Percentiles rank a stretch among this genome's conserved stretches.
Conservation (phyloP, 768 basidiomycete species). For the Boletus rubropictus region DNA sequence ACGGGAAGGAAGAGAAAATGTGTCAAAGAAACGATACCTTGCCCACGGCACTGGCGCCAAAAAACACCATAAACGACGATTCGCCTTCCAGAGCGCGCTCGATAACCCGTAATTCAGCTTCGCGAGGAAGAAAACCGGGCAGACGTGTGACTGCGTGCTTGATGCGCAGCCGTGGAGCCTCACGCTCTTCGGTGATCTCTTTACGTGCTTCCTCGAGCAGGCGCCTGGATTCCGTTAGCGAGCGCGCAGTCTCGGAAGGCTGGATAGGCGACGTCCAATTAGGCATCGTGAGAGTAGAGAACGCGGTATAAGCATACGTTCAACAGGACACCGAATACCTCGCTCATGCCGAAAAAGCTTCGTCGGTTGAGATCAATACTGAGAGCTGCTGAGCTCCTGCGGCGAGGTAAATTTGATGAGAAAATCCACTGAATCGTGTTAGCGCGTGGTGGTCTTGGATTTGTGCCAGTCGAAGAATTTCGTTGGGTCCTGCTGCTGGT, state of each 20-base stretch:
- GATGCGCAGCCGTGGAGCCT: slow-evolving; percentile 58
- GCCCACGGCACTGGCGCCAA: slow-evolving; percentile 76
- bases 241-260: slow-evolving; percentile 76
- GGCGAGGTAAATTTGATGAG: slow-evolving; percentile 61
- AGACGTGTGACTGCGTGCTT: slow-evolving; percentile 76
- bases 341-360: slow-evolving; percentile 75
- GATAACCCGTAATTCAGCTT: slow-evolving; percentile 58
- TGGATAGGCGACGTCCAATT: slow-evolving; percentile 28
- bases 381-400: slow-evolving; percentile 54
- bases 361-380: slow-evolving; percentile 59
- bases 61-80: slow-evolving; percentile 74
- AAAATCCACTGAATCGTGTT: slow-evolving; percentile 67
- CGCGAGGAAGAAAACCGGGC: slow-evolving; percentile 68
- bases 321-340: slow-evolving; percentile 67
- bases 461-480: slow-evolving; percentile 20
- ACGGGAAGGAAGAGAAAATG: background rate
- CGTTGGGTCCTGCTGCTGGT: slow-evolving; percentile 22
- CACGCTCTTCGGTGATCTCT: slow-evolving; percentile 65
- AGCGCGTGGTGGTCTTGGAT: slow-evolving; percentile 28
- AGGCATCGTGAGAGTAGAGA: slow-evolving; percentile 1
- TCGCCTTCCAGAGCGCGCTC: slow-evolving; percentile 60
- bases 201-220: slow-evolving; percentile 72
- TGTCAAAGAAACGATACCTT: slow-evolving; percentile 43
- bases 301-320: slow-evolving; percentile 46
- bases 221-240: slow-evolving; percentile 69